Evolutionary conservation across 176 grass and related monocot species (phyloP).

Genomic region (Zoysia pacifica): DNA sequence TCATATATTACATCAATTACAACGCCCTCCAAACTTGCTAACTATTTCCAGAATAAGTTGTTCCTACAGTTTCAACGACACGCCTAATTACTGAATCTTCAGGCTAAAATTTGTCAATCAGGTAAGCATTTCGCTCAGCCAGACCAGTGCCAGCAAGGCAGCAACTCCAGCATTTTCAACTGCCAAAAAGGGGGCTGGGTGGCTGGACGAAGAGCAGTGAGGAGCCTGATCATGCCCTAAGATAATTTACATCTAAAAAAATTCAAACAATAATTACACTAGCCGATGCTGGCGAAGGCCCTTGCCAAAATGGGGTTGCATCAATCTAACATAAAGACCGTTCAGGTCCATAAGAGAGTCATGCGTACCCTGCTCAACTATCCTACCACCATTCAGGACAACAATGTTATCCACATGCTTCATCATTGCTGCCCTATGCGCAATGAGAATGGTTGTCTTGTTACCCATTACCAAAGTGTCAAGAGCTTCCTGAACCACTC

Average conservation of each 20-base stretch:
- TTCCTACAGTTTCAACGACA: slow-evolving; percentile 48
- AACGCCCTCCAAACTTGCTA: slow-evolving; percentile 51
- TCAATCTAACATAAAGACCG: slow-evolving; percentile 94
- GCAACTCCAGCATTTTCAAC: slow-evolving; percentile 22
- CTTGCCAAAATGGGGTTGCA: slow-evolving; percentile 99
- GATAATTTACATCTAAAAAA: slow-evolving; percentile 72
- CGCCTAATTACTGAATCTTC: slow-evolving; percentile 45
- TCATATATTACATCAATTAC: slow-evolving; percentile 65
- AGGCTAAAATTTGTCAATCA: slow-evolving; percentile 46
- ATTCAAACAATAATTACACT: slow-evolving; percentile 61
- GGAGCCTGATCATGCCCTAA: slow-evolving; percentile 42
- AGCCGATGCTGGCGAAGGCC: slow-evolving; percentile 88
- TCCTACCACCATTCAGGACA: slow-evolving; percentile 91
- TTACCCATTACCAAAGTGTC: slow-evolving; percentile 98
- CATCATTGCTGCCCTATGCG: slow-evolving; percentile 98
- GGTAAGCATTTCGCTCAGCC: slow-evolving; percentile 27
- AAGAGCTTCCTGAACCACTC: slow-evolving; percentile 97
- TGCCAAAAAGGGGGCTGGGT: neutral
- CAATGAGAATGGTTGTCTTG: slow-evolving; percentile 98
- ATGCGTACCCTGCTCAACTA: slow-evolving; percentile 94
- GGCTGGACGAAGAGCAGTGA: slow-evolving; percentile 17
- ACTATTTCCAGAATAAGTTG: slow-evolving; percentile 47
- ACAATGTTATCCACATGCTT: slow-evolving; percentile 98
- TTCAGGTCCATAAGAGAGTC: slow-evolving; percentile 86
- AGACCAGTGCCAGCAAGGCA: slow-evolving; percentile 2